Percentiles rank a stretch among this genome's conserved stretches.
These are phyloP conservation scores for Spathaspora sp. DNA, from an alignment of 1,139 yeast species.

Conservation along the genomic window DNA sequence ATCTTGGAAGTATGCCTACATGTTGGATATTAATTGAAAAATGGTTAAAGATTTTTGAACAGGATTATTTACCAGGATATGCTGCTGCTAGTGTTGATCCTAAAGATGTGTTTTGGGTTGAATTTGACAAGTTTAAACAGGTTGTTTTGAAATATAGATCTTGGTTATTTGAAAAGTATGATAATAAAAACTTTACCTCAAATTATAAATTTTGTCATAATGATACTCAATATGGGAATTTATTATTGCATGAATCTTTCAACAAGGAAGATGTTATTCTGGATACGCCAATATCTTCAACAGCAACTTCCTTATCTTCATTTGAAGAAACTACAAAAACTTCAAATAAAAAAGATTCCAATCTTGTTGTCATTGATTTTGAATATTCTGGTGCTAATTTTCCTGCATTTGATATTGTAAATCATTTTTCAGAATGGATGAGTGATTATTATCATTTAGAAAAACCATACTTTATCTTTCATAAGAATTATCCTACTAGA, in stretches of 20 bases:
- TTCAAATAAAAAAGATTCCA: slow-evolving; percentile 54
- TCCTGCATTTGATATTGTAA: slow-evolving; percentile 87
- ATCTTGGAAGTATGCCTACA: slow-evolving; percentile 42
- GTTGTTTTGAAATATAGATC: slow-evolving; percentile 50
- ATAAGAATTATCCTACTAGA: slow-evolving; percentile 59
- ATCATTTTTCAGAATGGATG: slow-evolving; percentile 96
- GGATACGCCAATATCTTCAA: slow-evolving; percentile 21
- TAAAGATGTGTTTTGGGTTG: slow-evolving; percentile 46
- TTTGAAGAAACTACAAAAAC: slow-evolving; percentile 27
- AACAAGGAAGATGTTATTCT: slow-evolving; percentile 37
- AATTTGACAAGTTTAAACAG: slow-evolving; percentile 49
- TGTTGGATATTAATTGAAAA: slow-evolving; percentile 69
- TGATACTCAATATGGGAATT: slow-evolving; percentile 94
- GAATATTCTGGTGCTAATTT: slow-evolving; percentile 94
- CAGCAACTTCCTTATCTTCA: slow-evolving; percentile 20
- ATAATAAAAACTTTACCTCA: slow-evolving; percentile 40
- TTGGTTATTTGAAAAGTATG: slow-evolving; percentile 63
- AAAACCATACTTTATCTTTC: slow-evolving; percentile 57
- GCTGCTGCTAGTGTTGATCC: slow-evolving; percentile 28
- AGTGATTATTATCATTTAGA: slow-evolving; percentile 77
- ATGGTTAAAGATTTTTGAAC: slow-evolving; percentile 66
- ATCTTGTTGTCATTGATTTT: slow-evolving; percentile 90
- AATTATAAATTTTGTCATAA: slow-evolving; percentile 83
- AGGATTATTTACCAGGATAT: slow-evolving; percentile 29
- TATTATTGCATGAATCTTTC: slow-evolving; percentile 51